phyloP scores from a whole-genome alignment of 768 basidiomycete species.

The Paxillus involutus region DNA sequence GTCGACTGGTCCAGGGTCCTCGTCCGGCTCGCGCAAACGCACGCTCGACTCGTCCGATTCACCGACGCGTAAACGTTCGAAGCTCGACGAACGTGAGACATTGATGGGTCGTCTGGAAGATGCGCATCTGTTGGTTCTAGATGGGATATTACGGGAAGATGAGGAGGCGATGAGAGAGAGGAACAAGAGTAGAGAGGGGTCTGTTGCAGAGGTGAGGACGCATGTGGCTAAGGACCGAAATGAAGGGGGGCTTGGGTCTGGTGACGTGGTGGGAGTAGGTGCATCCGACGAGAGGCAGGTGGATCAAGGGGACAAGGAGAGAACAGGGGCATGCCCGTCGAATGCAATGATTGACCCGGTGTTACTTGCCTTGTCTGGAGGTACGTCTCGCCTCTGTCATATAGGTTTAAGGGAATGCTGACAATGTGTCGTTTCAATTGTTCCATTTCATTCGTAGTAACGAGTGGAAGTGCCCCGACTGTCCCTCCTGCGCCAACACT shows the following conservation, averaged over 20 bases:
- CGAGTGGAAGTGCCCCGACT: not conserved
- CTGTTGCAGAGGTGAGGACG: not conserved
- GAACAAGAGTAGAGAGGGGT: slow-evolving; percentile 12
- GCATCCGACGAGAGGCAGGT: not conserved
- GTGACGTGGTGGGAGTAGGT: not conserved
- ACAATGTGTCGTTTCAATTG: not conserved
- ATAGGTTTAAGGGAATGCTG: not conserved
- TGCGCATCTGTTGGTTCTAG: slow-evolving; percentile 33
- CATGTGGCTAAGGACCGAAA: not conserved
- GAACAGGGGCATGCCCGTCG: slow-evolving; percentile 11
- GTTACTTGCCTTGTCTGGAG: slow-evolving; percentile 26
- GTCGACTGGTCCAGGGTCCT: not conserved
- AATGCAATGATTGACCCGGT: slow-evolving; percentile 31
- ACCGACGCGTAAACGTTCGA: not conserved
- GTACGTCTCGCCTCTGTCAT: not conserved
- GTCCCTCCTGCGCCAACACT: not conserved
- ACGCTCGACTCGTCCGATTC: not conserved
- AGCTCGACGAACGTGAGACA: slow-evolving; percentile 19
- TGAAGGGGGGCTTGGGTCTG: not conserved
- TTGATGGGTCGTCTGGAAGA: slow-evolving; percentile 29
- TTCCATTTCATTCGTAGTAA: not conserved
- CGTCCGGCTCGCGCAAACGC: not conserved
- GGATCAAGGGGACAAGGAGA: not conserved
- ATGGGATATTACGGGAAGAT: slow-evolving; percentile 33
- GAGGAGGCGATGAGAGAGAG: slow-evolving; percentile 19